These are phyloP conservation scores for Pleurotus giganteus DNA, from an alignment of 768 basidiomycete species.

Conservation along the genomic window DNA sequence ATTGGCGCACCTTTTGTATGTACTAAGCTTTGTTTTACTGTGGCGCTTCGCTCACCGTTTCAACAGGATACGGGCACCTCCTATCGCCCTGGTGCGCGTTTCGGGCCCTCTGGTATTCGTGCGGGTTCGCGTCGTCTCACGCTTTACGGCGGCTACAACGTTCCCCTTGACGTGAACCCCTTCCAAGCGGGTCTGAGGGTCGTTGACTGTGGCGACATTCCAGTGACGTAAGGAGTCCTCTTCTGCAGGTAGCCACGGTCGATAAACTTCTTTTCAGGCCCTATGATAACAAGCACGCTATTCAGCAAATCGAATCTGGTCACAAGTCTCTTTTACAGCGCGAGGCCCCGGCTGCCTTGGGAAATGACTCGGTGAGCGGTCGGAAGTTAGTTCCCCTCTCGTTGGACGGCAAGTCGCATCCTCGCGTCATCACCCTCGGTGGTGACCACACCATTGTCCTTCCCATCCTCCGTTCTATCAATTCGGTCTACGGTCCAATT, in stretches of 20 bases:
- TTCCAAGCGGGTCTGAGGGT: slow-evolving; percentile 65
- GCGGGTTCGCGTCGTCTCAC: slow-evolving; percentile 75
- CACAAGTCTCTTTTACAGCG: slow-evolving; percentile 71
- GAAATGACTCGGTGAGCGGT: slow-evolving; percentile 62
- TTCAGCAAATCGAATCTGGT: slow-evolving; percentile 71
- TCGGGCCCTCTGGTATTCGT: slow-evolving; percentile 83
- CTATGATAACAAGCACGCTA: slow-evolving; percentile 72
- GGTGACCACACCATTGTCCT: slow-evolving; percentile 84
- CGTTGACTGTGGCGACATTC: slow-evolving; percentile 79
- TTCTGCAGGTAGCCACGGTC: neutral
- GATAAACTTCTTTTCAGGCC: slow-evolving; percentile 34
- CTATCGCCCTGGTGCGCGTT: slow-evolving; percentile 81
- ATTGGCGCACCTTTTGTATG: slow-evolving; percentile 74
- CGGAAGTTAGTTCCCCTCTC: slow-evolving; percentile 56
- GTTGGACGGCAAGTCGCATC: slow-evolving; percentile 71
- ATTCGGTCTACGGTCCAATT: slow-evolving; percentile 76
- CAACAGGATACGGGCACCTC: slow-evolving; percentile 67
- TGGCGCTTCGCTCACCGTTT: neutral
- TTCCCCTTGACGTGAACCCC: slow-evolving; percentile 70
- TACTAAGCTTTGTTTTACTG: slow-evolving; percentile 17
- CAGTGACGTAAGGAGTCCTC: slow-evolving; percentile 48
- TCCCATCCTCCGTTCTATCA: slow-evolving; percentile 62
- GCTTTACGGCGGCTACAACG: slow-evolving; percentile 76
- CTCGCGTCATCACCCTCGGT: slow-evolving; percentile 78
- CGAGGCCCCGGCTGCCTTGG: slow-evolving; percentile 56